phyloP scores from a whole-genome alignment of 352 stramenopile genomes.

The Phytophthora hybrid region DNA sequence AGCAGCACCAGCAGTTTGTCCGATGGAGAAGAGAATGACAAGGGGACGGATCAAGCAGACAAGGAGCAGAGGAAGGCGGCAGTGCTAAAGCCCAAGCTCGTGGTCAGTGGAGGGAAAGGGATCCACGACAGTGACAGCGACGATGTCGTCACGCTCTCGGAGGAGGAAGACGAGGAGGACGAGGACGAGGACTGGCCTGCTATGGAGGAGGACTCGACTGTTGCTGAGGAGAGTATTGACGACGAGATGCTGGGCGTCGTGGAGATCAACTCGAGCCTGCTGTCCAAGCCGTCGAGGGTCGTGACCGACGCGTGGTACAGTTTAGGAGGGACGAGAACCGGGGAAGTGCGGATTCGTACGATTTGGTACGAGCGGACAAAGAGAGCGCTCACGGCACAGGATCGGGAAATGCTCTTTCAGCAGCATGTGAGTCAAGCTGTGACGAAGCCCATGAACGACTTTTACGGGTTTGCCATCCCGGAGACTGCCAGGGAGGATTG shows the following conservation, averaged over 20 bases:
- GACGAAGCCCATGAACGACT: conserved; percentile 49
- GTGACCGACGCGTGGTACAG: conserved; percentile 74
- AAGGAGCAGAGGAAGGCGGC: conserved; percentile 21
- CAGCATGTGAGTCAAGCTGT: conserved; percentile 42
- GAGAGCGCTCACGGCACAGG: conserved; percentile 21
- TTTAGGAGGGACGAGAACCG: conserved; percentile 54
- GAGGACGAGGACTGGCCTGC: conserved; percentile 25
- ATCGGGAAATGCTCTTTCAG: conserved; percentile 52
- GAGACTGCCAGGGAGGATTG: conserved; percentile 48
- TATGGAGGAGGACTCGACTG: conserved; percentile 20
- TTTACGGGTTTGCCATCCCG: conserved; percentile 77
- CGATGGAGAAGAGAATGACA: conserved; percentile 14
- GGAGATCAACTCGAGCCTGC: conserved; percentile 54
- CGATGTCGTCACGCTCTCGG: conserved; percentile 54
- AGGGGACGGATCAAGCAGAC: background rate
- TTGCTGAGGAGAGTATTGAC: conserved; percentile 9
- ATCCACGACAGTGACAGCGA: conserved; percentile 58
- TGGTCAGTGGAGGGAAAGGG: conserved; percentile 27
- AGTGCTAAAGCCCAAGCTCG: conserved; percentile 17
- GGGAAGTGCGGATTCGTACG: conserved; percentile 75
- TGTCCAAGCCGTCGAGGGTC: conserved; percentile 41
- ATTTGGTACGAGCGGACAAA: conserved; percentile 46
- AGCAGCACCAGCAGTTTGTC: conserved; percentile 23
- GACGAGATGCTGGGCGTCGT: conserved; percentile 67
- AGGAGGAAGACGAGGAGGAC: conserved; percentile 53